Percentiles rank a stretch among this genome's conserved stretches.
Evolutionary conservation across 163 green algal genomes (phyloP).

Genomic region (Smithsoniella earleae): DNA sequence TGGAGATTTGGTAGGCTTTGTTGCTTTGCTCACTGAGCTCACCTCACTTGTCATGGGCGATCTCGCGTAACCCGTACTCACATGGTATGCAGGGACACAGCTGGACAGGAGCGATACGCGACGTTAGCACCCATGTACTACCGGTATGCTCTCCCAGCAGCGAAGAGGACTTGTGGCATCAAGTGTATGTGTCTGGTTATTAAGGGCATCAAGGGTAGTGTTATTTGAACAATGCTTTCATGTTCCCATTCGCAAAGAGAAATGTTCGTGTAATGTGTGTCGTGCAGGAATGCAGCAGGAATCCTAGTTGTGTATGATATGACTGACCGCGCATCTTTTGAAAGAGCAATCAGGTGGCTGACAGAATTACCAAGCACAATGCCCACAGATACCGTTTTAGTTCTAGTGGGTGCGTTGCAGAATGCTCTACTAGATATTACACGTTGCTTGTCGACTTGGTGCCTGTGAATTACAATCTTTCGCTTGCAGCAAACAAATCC

Average conservation of each 20-base stretch:
- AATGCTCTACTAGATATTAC: background rate
- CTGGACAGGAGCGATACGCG: constrained; percentile 72
- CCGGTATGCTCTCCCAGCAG: constrained; percentile 32
- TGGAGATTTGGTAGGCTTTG: constrained; percentile 41
- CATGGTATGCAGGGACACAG: constrained; percentile 63
- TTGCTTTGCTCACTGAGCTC: background rate
- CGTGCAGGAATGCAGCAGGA: constrained; percentile 49
- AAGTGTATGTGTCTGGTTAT: background rate
- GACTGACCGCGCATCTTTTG: constrained; percentile 49
- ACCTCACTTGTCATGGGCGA: background rate
- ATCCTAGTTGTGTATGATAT: constrained; percentile 72
- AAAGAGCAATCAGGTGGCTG: constrained; percentile 68
- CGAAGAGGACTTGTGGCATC: background rate
- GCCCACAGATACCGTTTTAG: constrained; percentile 33
- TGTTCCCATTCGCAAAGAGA: background rate
- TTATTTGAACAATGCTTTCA: constrained; percentile 29
- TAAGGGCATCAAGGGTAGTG: background rate
- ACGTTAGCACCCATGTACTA: constrained; percentile 77
- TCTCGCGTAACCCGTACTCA: background rate
- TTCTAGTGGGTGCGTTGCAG: constrained; percentile 32
- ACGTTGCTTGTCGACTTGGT: background rate
- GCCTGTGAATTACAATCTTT: background rate
- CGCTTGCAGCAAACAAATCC: constrained; percentile 73
- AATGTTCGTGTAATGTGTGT: background rate
- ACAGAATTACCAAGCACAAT: constrained; percentile 62